Percentiles rank a stretch among this genome's conserved stretches.
Evolutionary conservation across 139 green algal species (phyloP).

Genomic region (Auxenochlorella pyrenoidosa): DNA sequence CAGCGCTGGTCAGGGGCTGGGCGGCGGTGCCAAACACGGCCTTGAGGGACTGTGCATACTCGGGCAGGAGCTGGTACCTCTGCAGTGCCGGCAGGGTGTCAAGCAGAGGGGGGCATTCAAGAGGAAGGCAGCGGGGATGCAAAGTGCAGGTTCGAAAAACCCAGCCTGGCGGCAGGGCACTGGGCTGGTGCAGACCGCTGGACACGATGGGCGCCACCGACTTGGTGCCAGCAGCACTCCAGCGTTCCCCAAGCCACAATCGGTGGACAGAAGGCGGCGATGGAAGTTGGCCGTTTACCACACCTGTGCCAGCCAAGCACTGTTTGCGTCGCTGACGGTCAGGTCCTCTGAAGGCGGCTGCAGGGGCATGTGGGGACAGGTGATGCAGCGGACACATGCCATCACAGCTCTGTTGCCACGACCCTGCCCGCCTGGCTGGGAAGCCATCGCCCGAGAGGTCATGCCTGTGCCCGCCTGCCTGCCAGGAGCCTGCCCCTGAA

Average conservation of each 20-base stretch:
- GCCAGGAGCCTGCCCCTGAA: not conserved
- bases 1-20: constrained; percentile 4
- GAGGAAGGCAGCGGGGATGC: not conserved
- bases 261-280: too few relatives aligned
- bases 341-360: constrained; percentile 9
- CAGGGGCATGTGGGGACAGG: not conserved
- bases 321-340: constrained; percentile 41
- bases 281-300: too few relatives aligned
- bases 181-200: too few relatives aligned
- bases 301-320: constrained; percentile 17
- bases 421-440: too few relatives aligned
- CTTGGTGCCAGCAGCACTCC: too few relatives aligned
- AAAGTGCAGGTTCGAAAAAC: too few relatives aligned
- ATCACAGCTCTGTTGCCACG: not conserved
- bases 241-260: too few relatives aligned
- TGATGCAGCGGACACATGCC: not conserved
- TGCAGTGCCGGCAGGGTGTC: not conserved
- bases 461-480: not conserved
- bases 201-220: too few relatives aligned
- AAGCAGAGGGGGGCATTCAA: not conserved
- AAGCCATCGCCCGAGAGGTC: not conserved
- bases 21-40: not conserved
- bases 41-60: not conserved
- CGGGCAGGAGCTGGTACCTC: not conserved
- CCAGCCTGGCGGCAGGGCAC: too few relatives aligned